Base-by-base conservation (phyloP, 2,329 filamentous ascomycete species). In the Colletotrichum abscissum region DNA sequence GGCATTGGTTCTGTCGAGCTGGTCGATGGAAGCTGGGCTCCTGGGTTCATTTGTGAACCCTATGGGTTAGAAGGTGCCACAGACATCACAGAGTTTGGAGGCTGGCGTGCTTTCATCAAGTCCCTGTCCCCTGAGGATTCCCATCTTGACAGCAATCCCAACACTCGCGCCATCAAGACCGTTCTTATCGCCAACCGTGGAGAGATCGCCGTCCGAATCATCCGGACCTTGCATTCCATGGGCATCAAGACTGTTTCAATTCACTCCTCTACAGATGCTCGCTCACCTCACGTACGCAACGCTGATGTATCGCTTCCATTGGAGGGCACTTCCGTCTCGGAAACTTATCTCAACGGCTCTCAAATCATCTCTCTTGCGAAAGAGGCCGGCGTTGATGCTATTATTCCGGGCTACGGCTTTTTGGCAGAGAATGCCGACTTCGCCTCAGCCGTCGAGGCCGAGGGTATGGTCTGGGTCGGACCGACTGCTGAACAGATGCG, bases 111-210 rank as follows among this genome's bases (percentile, higher is more conserved):
- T 0, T 82, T 81, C 65, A 76, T 69, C 55, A 24, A 68, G 42
- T 70, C 68, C n/a, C 24, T 66, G 16, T 19, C 35, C 22, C 8
- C 38, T 8, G 19, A 22, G 19, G 12, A 24, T 30, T 14, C 49
- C 8, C 12, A 6, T 9, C 26, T 42, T 16, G 38, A 42, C 5
- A 14, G 28, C 8, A 46, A 8, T 7, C 1, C 26, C 65, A 12
- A 11, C 30, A 16, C 24, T 9, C 22, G 38, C 55, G 4, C 42
- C 4, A 77, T 82, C 16, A 78, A 76, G 5, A 78, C 73, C 12
- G 76, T 83, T n/a, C 85, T 95, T 0, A 93, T 95, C 76, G 93
- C 93, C 11, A 95, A 95, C 78, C 87, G 93, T 75, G 93, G 92
- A 74, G 92, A 94, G 78, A 94, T 94, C 76, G 93, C 93, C 26